phyloP scores from a whole-genome alignment of 495 filamentous ascomycete species.

The Aspergillus kassunensis region DNA sequence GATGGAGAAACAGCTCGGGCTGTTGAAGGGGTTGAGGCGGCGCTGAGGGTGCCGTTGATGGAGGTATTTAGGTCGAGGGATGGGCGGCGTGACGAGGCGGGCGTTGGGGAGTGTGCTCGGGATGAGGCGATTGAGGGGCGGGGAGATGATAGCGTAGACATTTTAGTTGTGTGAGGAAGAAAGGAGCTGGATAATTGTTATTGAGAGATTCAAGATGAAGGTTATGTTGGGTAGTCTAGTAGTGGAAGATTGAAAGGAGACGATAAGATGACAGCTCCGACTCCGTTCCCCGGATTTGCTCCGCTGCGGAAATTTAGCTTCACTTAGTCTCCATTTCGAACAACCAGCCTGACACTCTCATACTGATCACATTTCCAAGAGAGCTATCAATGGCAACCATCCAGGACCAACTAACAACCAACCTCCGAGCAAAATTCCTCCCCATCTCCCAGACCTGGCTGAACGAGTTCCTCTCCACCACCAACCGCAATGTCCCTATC shows the following conservation, averaged over 20 bases:
- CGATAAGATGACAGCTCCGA: not conserved
- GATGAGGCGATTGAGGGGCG: constrained; percentile 67
- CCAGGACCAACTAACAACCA: constrained; percentile 38
- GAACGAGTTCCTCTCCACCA: constrained; percentile 34
- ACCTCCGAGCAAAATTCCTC: constrained; percentile 41
- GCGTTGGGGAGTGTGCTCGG: constrained; percentile 54
- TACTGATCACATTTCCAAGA: not conserved
- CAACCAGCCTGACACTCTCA: no score
- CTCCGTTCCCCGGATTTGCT: constrained; percentile 13
- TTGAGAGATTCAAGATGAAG: constrained; percentile 9
- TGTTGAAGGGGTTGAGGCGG: constrained; percentile 43
- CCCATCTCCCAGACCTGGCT: constrained; percentile 43
- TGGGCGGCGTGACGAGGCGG: constrained; percentile 68
- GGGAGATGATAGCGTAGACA: constrained; percentile 77
- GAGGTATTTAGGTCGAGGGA: constrained; percentile 61
- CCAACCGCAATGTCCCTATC: constrained; percentile 57
- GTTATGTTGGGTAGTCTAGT: constrained; percentile 6
- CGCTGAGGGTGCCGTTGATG: constrained; percentile 46
- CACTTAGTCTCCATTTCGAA: no score
- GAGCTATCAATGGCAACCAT: constrained; percentile 33
- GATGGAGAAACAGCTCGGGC: constrained; percentile 47
- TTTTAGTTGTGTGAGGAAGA: constrained; percentile 24
- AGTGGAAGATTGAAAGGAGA: constrained; percentile 12
- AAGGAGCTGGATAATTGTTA: no score
- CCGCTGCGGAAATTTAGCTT: no score